These are phyloP conservation scores for Candida saitoana DNA, from an alignment of 805 yeast genomes.

Conservation along the genomic window DNA sequence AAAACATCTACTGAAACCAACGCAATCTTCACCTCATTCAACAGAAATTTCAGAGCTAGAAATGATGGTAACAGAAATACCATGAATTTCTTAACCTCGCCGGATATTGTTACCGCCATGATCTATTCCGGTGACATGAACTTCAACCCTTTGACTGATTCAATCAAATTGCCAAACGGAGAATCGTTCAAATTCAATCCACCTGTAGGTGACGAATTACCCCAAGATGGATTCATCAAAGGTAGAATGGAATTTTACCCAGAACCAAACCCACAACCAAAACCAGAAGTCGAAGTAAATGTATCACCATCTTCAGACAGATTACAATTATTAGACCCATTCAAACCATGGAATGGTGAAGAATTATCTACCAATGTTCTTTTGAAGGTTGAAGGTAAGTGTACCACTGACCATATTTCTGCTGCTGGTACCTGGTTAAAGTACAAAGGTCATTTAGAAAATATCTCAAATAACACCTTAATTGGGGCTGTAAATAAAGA, in stretches of 20 bases:
- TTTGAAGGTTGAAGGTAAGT: conserved; percentile 93
- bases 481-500: conserved; percentile 97
- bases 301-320: conserved; percentile 91
- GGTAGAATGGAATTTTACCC: conserved; percentile 80
- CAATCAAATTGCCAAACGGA: conserved; percentile 69
- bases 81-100: conserved; percentile 97
- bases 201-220: conserved; percentile 82
- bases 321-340: conserved; percentile 86
- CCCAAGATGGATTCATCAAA: conserved; percentile 67
- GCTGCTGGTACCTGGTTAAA: conserved; percentile 99
- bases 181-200: conserved; percentile 71
- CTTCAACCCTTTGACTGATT: conserved; percentile 87
- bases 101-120: conserved; percentile 96
- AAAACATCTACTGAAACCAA: conserved; percentile 64
- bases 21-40: conserved; percentile 94
- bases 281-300: conserved; percentile 53
- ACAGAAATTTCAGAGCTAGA: conserved; percentile 96
- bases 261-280: conserved; percentile 59
- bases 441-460: conserved; percentile 96
- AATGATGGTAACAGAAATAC: conserved; percentile 98
- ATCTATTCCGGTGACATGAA: conserved; percentile 89
- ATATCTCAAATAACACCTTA: conserved; percentile 89
- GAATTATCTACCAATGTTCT: conserved; percentile 75
- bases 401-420: conserved; percentile 97
- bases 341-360: conserved; percentile 78